These are phyloP conservation scores for Lantana camara DNA, from an alignment of 257 asterid species.

Conservation along the genomic window DNA sequence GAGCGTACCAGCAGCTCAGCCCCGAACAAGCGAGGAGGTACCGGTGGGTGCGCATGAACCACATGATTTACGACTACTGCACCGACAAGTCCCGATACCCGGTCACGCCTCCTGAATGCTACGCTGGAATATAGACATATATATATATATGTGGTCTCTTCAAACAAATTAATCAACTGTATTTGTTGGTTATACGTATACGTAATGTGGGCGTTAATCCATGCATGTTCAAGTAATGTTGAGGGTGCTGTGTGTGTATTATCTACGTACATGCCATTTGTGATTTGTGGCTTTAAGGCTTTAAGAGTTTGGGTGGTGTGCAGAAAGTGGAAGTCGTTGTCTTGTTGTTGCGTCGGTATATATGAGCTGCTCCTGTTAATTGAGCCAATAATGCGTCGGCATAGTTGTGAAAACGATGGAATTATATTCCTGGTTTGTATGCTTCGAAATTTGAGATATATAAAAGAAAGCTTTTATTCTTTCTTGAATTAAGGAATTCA, in stretches of 20 bases:
- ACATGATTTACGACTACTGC: slow-evolving; percentile 87
- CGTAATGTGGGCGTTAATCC: neutral
- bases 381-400: slow-evolving; percentile 35
- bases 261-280: too few species aligned
- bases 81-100: slow-evolving; percentile 66
- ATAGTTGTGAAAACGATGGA: slow-evolving; percentile 31
- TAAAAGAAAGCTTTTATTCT: slow-evolving; percentile 1
- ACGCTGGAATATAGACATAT: slow-evolving; percentile 49
- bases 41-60: slow-evolving; percentile 77
- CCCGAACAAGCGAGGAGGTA: slow-evolving; percentile 55
- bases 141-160: too few species aligned
- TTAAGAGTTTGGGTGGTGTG: neutral
- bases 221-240: neutral
- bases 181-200: neutral
- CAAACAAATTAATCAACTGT: neutral
- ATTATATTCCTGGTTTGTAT: neutral
- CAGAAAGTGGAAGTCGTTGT: slow-evolving; percentile 34
- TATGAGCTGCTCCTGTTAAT: slow-evolving; percentile 26
- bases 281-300: too few species aligned
- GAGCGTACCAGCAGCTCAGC: slow-evolving; percentile 54
- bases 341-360: slow-evolving; percentile 25
- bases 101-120: slow-evolving; percentile 68
- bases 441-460: neutral
- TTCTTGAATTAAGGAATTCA: slow-evolving; percentile 9
- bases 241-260: too few species aligned